Conservation (phyloP, 1,284 basidiomycete genomes). For the Puccinia coronata region DNA sequence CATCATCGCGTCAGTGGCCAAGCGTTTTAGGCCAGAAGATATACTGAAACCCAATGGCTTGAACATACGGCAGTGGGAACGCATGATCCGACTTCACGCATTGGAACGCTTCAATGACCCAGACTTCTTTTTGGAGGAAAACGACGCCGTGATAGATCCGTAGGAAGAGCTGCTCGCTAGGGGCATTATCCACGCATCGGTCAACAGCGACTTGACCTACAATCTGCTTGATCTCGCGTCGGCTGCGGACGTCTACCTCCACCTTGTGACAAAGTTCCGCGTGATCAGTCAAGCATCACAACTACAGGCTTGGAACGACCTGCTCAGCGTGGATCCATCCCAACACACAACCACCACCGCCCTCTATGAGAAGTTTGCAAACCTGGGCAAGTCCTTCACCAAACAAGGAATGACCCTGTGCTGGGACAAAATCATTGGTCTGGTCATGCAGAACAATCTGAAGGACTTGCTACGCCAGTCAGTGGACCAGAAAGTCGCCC, state of each 20-base stretch:
- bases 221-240: not conserved
- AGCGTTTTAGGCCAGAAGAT: not conserved
- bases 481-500: not conserved
- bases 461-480: not conserved
- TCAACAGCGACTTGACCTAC: not conserved
- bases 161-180: not conserved
- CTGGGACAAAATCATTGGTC: not conserved
- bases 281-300: not conserved
- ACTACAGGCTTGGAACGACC: not conserved
- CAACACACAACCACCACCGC: not conserved
- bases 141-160: not conserved
- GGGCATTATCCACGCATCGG: not conserved
- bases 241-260: not conserved
- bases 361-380: not conserved
- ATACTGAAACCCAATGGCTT: not conserved
- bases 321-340: not conserved
- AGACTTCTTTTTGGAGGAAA: not conserved
- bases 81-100: not conserved
- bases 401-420: not conserved
- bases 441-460: not conserved
- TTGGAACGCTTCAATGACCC: not conserved
- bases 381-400: not conserved
- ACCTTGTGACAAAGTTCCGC: not conserved
- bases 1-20: not conserved
- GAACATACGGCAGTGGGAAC: not conserved